These are phyloP conservation scores for Pestalotiopsis fici DNA, from an alignment of 2,329 filamentous ascomycete species.

Conservation along the genomic window DNA sequence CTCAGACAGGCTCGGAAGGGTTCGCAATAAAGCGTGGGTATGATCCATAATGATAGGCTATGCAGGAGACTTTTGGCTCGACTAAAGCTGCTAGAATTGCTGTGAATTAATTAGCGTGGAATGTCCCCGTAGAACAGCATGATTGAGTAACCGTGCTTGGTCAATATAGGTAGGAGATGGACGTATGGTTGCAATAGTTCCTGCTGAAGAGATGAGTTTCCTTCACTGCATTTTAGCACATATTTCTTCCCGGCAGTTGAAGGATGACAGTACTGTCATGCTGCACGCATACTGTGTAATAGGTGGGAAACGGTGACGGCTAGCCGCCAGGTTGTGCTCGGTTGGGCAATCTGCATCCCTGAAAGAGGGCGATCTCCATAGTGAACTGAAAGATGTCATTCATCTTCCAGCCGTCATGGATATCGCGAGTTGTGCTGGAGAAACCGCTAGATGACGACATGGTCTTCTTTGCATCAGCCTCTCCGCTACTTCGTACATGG, in stretches of 20 bases:
- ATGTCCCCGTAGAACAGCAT: not conserved
- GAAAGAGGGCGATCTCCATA: not conserved
- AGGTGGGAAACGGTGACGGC: not conserved
- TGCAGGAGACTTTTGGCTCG: constrained; percentile 5
- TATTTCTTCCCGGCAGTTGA: not conserved
- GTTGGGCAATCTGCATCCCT: not conserved
- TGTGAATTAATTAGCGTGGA: not conserved
- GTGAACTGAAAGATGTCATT: not conserved
- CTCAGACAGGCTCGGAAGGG: not conserved
- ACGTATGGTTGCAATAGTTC: not conserved
- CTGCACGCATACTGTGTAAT: not conserved
- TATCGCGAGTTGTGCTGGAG: not conserved
- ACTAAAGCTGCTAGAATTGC: not conserved
- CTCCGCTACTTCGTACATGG: not conserved
- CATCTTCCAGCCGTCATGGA: not conserved
- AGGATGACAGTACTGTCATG: not conserved
- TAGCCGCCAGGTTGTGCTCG: not conserved
- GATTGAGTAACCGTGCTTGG: not conserved
- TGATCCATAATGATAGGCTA: not conserved
- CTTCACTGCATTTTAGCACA: not conserved
- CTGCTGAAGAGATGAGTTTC: not conserved
- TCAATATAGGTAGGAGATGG: not conserved
- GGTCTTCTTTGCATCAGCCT: not conserved
- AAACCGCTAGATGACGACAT: not conserved
- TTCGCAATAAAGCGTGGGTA: not conserved